These are phyloP conservation scores for Diaporthe capsici DNA, from an alignment of 2,329 filamentous ascomycete species.

Conservation along the genomic window DNA sequence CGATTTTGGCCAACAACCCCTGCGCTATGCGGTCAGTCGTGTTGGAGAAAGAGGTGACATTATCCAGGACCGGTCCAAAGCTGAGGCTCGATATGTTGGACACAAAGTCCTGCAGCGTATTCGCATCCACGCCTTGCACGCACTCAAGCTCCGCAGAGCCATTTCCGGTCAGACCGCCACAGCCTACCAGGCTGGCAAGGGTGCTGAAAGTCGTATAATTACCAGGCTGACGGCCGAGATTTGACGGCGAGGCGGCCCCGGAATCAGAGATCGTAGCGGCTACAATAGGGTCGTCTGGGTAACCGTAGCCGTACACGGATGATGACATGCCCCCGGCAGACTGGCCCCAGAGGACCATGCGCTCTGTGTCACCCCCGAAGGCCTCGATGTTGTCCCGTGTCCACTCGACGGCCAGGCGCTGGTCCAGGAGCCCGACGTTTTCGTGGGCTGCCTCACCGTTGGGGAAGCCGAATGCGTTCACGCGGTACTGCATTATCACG, in stretches of 20 bases:
- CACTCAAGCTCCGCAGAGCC: conserved; percentile 53
- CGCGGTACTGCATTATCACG: conserved; percentile 24
- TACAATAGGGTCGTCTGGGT: conserved; percentile 58
- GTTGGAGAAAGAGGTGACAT: conserved; percentile 51
- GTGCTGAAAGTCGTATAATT: conserved; percentile 54
- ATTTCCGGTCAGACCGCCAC: conserved; percentile 50
- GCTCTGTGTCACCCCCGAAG: conserved; percentile 64
- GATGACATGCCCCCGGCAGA: conserved; percentile 59
- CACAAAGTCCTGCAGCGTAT: conserved; percentile 52
- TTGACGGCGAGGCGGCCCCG: conserved; percentile 50
- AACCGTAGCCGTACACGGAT: conserved; percentile 58
- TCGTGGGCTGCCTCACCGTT: conserved; percentile 48
- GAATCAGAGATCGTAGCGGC: conserved; percentile 56
- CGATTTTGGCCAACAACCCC: conserved; percentile 48
- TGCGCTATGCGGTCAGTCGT: conserved; percentile 49
- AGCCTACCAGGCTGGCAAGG: conserved; percentile 55
- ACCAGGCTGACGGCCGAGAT: background rate
- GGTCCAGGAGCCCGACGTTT: conserved; percentile 68
- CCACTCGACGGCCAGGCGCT: conserved; percentile 67
- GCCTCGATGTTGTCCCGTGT: conserved; percentile 61
- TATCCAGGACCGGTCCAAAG: conserved; percentile 51
- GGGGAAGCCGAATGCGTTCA: conserved; percentile 48
- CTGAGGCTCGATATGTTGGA: conserved; percentile 48
- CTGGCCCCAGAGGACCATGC: conserved; percentile 63
- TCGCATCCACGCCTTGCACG: conserved; percentile 53